Evolutionary conservation across 345 rosid species (phyloP).

Genomic region (Ceriops tagal): DNA sequence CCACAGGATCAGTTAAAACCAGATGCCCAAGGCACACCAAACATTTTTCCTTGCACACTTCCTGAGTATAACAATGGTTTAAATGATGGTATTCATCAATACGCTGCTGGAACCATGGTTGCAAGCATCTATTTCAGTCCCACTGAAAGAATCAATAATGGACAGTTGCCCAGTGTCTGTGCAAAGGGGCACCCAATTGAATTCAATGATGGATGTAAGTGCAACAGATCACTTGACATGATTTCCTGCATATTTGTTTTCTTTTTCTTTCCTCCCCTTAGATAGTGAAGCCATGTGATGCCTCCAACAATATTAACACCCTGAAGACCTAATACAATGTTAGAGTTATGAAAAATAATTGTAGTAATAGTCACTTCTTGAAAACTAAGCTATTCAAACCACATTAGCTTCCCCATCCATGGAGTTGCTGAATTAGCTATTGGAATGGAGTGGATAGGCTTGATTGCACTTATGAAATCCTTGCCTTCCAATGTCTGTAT

Average conservation of each 20-base stretch:
- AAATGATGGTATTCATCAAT: constrained; percentile 47
- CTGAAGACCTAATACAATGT: not conserved
- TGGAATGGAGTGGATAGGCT: not conserved
- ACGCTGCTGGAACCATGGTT: constrained; percentile 43
- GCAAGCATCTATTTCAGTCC: constrained; percentile 39
- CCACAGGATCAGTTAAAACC: constrained; percentile 47
- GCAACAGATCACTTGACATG: constrained; percentile 8
- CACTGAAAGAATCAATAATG: constrained; percentile 51
- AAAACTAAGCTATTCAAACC: not conserved
- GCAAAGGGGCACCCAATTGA: constrained; percentile 48
- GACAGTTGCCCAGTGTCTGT: constrained; percentile 43
- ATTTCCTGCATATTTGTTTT: not conserved
- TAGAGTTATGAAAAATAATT: not conserved
- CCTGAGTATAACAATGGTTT: constrained; percentile 68
- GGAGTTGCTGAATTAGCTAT: not conserved
- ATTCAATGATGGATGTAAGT: constrained; percentile 54
- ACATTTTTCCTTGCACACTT: constrained; percentile 69
- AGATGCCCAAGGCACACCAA: constrained; percentile 46
- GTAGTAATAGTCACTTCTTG: not conserved
- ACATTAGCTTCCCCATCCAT: not conserved
- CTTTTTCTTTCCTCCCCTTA: not conserved
- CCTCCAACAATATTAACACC: not conserved
- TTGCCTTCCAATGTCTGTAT: not conserved
- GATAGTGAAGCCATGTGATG: not conserved
- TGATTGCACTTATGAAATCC: not conserved